A percentile compares a stretch with the other conserved stretches of the same genome.
Conservation (phyloP, 129 eudicot genomes). For the Deinandra increscens region DNA sequence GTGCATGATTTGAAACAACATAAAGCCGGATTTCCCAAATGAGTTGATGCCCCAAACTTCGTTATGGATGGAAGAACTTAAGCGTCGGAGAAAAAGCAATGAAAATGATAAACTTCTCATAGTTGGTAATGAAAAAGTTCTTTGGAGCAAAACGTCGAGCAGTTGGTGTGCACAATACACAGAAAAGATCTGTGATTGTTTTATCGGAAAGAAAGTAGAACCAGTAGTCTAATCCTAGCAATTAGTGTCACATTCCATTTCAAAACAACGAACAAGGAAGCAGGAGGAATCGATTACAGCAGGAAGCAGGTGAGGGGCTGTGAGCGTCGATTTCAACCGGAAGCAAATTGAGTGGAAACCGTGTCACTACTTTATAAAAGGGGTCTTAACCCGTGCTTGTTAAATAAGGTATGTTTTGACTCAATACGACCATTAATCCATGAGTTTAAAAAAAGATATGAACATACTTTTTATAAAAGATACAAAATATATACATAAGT, state of each 20-base stretch:
- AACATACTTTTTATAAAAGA: no score
- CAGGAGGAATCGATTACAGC: no score
- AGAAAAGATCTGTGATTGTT: not conserved
- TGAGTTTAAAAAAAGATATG: no score
- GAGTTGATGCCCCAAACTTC: conserved; percentile 7
- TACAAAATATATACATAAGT: no score
- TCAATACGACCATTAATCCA: no score
- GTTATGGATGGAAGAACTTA: conserved; percentile 20
- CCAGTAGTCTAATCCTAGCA: not conserved
- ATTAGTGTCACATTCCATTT: not conserved
- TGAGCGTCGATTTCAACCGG: no score
- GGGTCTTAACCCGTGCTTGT: no score
- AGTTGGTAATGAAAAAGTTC: not conserved
- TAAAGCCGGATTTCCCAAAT: conserved; percentile 26
- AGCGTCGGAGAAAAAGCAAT: conserved; percentile 10
- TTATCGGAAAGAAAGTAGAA: not conserved
- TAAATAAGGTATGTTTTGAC: no score
- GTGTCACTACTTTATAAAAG: no score
- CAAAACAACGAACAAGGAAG: not conserved
- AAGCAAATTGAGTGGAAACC: no score
- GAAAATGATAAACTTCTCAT: conserved; percentile 24
- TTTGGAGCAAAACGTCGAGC: conserved; percentile 43
- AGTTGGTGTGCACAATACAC: conserved; percentile 38
- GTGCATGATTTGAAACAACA: conserved; percentile 63
- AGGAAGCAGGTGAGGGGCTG: no score